phyloP scores from a whole-genome alignment of 1,139 yeast genomes.

The Candida neerlandica region DNA sequence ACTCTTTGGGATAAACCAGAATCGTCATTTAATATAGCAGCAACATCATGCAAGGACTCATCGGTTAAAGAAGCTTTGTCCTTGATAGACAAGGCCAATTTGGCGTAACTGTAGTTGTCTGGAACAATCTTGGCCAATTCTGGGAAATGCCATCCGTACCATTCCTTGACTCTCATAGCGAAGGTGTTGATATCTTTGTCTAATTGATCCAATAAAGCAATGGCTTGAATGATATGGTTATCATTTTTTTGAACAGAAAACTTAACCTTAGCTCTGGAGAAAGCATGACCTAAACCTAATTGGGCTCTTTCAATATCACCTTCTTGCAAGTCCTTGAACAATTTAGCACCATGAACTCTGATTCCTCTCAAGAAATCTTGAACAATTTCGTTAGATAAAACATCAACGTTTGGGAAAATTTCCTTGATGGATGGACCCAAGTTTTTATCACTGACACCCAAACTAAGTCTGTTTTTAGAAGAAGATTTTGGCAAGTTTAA shows the following conservation, averaged over 20 bases:
- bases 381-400: slow-evolving; percentile 86
- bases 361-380: slow-evolving; percentile 96
- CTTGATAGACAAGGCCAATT: slow-evolving; percentile 93
- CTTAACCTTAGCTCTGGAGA: slow-evolving; percentile 96
- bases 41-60: slow-evolving; percentile 85
- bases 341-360: slow-evolving; percentile 85
- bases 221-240: slow-evolving; percentile 98
- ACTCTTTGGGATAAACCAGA: slow-evolving; percentile 85
- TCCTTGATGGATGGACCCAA: slow-evolving; percentile 97
- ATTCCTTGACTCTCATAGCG: slow-evolving; percentile 97
- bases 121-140: slow-evolving; percentile 94
- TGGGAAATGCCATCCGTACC: slow-evolving; percentile 99
- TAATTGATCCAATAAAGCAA: slow-evolving; percentile 92
- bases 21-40: slow-evolving; percentile 88
- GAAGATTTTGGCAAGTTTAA: slow-evolving; percentile 63
- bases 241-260: slow-evolving; percentile 98
- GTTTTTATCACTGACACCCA: slow-evolving; percentile 93
- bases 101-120: slow-evolving; percentile 93
- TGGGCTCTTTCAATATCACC: slow-evolving; percentile 90
- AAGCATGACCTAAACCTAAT: slow-evolving; percentile 94
- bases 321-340: slow-evolving; percentile 91
- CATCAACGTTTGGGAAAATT: slow-evolving; percentile 82
- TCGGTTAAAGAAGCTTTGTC: slow-evolving; percentile 89
- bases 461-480: slow-evolving; percentile 87
- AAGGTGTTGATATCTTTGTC: slow-evolving; percentile 97